phyloP scores from a whole-genome alignment of 1,139 yeast species.

The Nematodospora anomalae region DNA sequence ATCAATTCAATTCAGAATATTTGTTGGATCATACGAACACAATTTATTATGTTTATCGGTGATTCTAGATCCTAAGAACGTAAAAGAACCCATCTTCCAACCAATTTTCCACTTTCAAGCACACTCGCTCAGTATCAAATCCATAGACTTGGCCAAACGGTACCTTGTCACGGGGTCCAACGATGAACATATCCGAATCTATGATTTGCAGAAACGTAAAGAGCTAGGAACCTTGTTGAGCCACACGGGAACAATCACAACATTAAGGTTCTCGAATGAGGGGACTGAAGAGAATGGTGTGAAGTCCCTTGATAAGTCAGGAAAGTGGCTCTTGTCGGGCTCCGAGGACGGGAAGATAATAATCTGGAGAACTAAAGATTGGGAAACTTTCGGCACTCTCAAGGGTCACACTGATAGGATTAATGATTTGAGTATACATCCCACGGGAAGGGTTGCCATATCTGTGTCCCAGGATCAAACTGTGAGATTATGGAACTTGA shows the following conservation, averaged over 20 bases:
- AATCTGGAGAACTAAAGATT: constrained; percentile 94
- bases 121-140: constrained; percentile 82
- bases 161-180: constrained; percentile 93
- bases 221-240: constrained; percentile 89
- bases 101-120: constrained; percentile 97
- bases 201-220: constrained; percentile 90
- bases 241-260: constrained; percentile 87
- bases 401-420: constrained; percentile 82
- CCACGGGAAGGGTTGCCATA: constrained; percentile 87
- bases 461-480: constrained; percentile 86
- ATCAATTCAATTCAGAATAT: constrained; percentile 59
- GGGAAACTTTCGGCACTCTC: constrained; percentile 88
- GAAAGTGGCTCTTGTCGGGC: constrained; percentile 88
- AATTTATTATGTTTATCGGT: constrained; percentile 82
- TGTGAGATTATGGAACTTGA: constrained; percentile 87
- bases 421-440: constrained; percentile 86
- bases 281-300: constrained; percentile 13
- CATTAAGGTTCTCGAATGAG: constrained; percentile 67
- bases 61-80: constrained; percentile 39
- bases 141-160: constrained; percentile 79
- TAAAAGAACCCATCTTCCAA: constrained; percentile 63
- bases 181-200: constrained; percentile 92
- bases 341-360: constrained; percentile 89
- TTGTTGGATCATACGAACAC: constrained; percentile 96
- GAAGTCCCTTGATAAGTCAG: constrained; percentile 38